Percentiles rank a stretch among this genome's conserved stretches.
phyloP scores from a whole-genome alignment of 148 eudicot genomes.

The Vaccinium corymbosum region DNA sequence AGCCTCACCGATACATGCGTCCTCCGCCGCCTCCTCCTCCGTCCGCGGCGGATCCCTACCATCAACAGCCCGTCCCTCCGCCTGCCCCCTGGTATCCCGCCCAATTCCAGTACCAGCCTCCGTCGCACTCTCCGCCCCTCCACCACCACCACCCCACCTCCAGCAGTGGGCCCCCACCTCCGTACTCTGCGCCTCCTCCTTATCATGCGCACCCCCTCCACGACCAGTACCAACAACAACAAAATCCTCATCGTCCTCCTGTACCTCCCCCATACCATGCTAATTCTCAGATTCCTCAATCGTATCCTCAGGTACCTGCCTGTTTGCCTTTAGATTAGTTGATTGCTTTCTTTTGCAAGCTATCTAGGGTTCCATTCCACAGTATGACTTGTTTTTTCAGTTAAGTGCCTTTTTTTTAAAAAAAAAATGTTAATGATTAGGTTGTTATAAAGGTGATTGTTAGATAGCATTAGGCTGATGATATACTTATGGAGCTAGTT shows the following conservation, averaged over 20 bases:
- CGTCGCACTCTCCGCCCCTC: slow-evolving; percentile 31
- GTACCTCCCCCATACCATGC: slow-evolving; percentile 23
- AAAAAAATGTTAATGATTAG: background rate
- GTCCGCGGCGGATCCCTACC: slow-evolving; percentile 46
- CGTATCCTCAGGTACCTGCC: slow-evolving; percentile 33
- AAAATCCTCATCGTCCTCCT: slow-evolving; percentile 18
- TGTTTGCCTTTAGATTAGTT: background rate
- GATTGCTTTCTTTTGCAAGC: slow-evolving; percentile 4
- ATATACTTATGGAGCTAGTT: background rate
- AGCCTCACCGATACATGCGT: slow-evolving; percentile 44
- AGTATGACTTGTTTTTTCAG: background rate
- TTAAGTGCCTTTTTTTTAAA: background rate
- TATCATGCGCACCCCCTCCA: slow-evolving; percentile 33
- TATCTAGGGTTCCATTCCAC: slow-evolving; percentile 11
- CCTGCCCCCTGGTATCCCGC: slow-evolving; percentile 42
- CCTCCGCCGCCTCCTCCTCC: slow-evolving; percentile 42
- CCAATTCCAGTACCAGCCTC: slow-evolving; percentile 49
- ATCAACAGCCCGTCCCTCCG: slow-evolving; percentile 30
- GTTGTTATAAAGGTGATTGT: background rate
- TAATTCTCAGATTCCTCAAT: slow-evolving; percentile 15
- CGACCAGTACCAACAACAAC: slow-evolving; percentile 27
- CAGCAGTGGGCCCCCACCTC: slow-evolving; percentile 38
- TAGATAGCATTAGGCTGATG: background rate
- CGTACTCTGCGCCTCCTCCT: slow-evolving; percentile 27
- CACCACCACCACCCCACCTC: slow-evolving; percentile 38